A percentile compares a stretch with the other conserved stretches of the same genome.
phyloP scores from a whole-genome alignment of 2,329 filamentous ascomycete species.

The Epichloe gansuensis region DNA sequence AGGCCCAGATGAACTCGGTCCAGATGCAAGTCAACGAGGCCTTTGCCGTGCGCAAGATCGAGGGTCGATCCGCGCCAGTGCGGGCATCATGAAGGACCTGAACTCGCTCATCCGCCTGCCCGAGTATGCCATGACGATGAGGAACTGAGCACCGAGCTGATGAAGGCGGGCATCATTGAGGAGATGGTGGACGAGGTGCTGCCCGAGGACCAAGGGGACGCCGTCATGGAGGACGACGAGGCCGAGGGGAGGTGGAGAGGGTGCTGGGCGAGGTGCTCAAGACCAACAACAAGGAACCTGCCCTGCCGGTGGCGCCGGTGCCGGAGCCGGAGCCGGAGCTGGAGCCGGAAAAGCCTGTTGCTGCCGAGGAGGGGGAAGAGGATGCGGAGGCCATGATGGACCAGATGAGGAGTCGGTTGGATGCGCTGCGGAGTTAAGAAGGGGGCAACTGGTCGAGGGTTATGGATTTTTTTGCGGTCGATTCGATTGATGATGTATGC shows the following conservation, averaged over 20 bases:
- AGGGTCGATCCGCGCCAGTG: slow-evolving; percentile 75
- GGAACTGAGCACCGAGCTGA: slow-evolving; percentile 76
- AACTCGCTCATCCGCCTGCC: slow-evolving; percentile 76
- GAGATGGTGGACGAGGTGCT: slow-evolving; percentile 88
- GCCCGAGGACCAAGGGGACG: slow-evolving; percentile 54
- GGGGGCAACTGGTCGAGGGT: neutral
- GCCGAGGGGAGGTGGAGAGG: slow-evolving; percentile 78
- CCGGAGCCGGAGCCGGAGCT: slow-evolving; percentile 31
- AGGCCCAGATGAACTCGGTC: slow-evolving; percentile 84
- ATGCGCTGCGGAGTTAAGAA: slow-evolving; percentile 72
- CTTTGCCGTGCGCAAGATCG: slow-evolving; percentile 89
- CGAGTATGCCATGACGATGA: slow-evolving; percentile 80
- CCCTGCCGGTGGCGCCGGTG: slow-evolving; percentile 42
- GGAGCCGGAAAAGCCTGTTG: slow-evolving; percentile 39
- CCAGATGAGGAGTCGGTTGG: slow-evolving; percentile 84
- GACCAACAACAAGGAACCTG: slow-evolving; percentile 57
- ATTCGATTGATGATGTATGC: neutral
- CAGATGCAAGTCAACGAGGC: slow-evolving; percentile 98
- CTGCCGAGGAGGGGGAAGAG: slow-evolving; percentile 53
- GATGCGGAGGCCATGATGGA: slow-evolving; percentile 83
- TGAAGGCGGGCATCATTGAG: slow-evolving; percentile 93
- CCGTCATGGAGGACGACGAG: slow-evolving; percentile 65
- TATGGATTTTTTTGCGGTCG: neutral
- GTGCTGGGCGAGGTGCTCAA: slow-evolving; percentile 84
- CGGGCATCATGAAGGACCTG: slow-evolving; percentile 94